phyloP scores from a whole-genome alignment of 768 basidiomycete genomes.

The Gyrodon lividus region DNA sequence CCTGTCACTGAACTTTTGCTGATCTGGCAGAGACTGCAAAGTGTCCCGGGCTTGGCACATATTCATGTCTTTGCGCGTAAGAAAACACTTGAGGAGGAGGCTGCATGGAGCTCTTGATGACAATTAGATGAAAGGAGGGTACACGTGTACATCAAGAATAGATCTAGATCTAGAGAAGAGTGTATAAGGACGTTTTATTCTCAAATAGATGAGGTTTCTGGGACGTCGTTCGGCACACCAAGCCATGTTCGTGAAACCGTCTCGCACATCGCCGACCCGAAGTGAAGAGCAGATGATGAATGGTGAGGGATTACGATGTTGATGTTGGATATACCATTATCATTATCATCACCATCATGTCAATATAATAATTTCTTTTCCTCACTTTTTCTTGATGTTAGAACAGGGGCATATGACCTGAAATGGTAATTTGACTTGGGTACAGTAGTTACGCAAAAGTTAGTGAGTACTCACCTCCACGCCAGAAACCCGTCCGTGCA shows the following conservation, averaged over 20 bases:
- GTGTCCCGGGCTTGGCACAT: constrained; percentile 77
- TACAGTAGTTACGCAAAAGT: background rate
- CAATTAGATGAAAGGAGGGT: background rate
- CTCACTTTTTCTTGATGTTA: too few relatives aligned
- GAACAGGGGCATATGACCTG: background rate
- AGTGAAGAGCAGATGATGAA: too few relatives aligned
- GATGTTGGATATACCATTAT: too few relatives aligned
- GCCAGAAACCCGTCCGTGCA: too few relatives aligned
- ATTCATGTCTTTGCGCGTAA: constrained; percentile 81
- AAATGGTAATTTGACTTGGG: background rate
- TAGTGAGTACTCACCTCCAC: constrained; percentile 3
- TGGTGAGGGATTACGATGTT: too few relatives aligned
- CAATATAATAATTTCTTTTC: too few relatives aligned
- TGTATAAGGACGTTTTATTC: too few relatives aligned
- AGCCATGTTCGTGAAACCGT: too few relatives aligned
- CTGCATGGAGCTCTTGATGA: constrained; percentile 13
- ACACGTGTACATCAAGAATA: background rate
- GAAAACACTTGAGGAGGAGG: constrained; percentile 36
- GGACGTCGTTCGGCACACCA: too few relatives aligned
- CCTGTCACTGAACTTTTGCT: background rate
- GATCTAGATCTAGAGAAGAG: constrained; percentile 3
- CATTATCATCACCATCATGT: too few relatives aligned
- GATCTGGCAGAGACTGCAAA: constrained; percentile 72
- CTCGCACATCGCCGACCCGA: too few relatives aligned
- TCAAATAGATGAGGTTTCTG: too few relatives aligned